Conservation (phyloP, 2,329 filamentous ascomycete species). For the Phialophora chinensis region DNA sequence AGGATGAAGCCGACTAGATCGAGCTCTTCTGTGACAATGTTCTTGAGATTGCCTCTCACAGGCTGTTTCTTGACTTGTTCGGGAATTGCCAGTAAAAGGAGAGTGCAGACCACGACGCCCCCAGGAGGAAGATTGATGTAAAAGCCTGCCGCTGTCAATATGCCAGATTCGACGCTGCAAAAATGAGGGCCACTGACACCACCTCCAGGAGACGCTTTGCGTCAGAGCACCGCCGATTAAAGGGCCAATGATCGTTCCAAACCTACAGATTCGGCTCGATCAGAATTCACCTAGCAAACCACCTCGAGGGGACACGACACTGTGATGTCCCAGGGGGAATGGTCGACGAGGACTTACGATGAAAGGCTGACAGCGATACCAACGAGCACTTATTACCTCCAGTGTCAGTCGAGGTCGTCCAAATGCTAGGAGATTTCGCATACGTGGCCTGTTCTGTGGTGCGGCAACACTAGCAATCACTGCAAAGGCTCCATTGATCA, state of each 20-base stretch:
- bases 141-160: conserved; percentile 41
- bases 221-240: conserved; percentile 53
- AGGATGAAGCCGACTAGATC: conserved; percentile 66
- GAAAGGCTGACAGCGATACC: conserved; percentile 42
- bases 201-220: conserved; percentile 45
- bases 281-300: background rate
- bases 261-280: background rate
- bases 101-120: conserved; percentile 48
- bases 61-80: conserved; percentile 29
- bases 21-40: conserved; percentile 43
- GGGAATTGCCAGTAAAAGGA: conserved; percentile 23
- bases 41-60: conserved; percentile 28
- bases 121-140: conserved; percentile 54
- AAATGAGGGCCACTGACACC: conserved; percentile 31
- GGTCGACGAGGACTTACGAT: background rate
- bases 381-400: conserved; percentile 39
- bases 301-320: background rate
- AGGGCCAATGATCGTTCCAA: conserved; percentile 49
- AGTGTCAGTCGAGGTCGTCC: background rate
- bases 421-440: background rate
- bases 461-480: conserved; percentile 44
- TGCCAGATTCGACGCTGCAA: background rate
- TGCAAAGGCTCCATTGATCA: conserved; percentile 53
- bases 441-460: conserved; percentile 42
- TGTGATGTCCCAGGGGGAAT: background rate